Evolutionary conservation across 345 rosid species (phyloP).

Genomic region (Eucalyptus decipiens): DNA sequence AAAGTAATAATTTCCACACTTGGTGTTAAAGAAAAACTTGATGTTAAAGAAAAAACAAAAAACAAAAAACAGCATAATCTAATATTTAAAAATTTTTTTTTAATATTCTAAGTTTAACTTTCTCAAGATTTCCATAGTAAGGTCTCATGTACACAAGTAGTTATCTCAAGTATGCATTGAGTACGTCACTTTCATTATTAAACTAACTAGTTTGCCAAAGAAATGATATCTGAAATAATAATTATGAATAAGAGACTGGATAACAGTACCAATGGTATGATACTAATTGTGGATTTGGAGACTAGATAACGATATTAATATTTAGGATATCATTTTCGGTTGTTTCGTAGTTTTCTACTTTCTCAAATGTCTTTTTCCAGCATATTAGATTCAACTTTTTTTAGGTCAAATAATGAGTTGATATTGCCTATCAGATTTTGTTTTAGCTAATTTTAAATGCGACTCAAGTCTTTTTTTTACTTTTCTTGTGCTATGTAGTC

Average conservation of each 20-base stretch:
- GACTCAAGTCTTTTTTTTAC: neutral
- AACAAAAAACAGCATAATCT: neutral
- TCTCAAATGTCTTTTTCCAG: neutral
- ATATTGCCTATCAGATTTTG: too few species aligned
- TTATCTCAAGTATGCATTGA: neutral
- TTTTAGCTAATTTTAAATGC: neutral
- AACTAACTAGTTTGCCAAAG: neutral
- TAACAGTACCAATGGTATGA: accelerated
- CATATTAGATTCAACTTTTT: too few species aligned
- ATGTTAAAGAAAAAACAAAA: neutral
- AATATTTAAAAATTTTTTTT: neutral
- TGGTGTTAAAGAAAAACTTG: neutral
- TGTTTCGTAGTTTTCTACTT: neutral
- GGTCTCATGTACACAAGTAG: neutral
- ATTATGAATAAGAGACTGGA: accelerated
- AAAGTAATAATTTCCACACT: neutral
- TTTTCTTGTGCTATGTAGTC: neutral
- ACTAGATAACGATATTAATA: too few species aligned
- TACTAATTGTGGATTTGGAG: too few species aligned
- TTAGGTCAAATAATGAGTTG: neutral
- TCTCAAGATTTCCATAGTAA: neutral
- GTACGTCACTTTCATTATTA: neutral
- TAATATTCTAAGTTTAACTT: neutral
- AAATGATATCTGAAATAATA: too few species aligned
- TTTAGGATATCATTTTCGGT: accelerated